A percentile compares a stretch with the other conserved stretches of the same genome.
These are phyloP conservation scores for Trichosphaerium sp. DNA, from an alignment of 78 protist species.

Conservation along the genomic window DNA sequence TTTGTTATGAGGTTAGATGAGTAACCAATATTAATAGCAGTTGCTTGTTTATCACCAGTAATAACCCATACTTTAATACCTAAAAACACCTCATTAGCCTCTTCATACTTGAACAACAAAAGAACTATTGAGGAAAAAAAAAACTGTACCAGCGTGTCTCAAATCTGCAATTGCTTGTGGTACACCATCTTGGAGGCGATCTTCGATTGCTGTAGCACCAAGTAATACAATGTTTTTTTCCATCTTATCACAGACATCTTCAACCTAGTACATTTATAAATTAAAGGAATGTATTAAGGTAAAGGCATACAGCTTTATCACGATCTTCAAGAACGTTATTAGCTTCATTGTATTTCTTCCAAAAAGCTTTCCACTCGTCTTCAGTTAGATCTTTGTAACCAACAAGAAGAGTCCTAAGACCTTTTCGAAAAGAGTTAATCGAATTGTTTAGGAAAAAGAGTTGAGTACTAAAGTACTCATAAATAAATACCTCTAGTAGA, in stretches of 20 bases:
- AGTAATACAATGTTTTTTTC: slow-evolving; percentile 41
- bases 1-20: slow-evolving; percentile 42
- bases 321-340: neutral
- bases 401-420: slow-evolving; percentile 71
- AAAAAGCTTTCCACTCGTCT: slow-evolving; percentile 17
- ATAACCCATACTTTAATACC: slow-evolving; percentile 77
- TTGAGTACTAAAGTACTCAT: too few relatives aligned
- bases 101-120: too few relatives aligned
- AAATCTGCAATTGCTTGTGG: slow-evolving; percentile 55
- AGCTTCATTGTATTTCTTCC: neutral
- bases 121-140: neutral
- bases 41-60: slow-evolving; percentile 81
- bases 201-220: slow-evolving; percentile 80
- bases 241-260: slow-evolving; percentile 4
- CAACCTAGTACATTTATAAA: slow-evolving; percentile 9
- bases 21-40: slow-evolving; percentile 74
- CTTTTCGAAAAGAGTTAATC: too few relatives aligned
- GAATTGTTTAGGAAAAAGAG: too few relatives aligned
- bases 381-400: slow-evolving; percentile 38
- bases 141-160: slow-evolving; percentile 1
- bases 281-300: neutral
- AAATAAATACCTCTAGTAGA: too few relatives aligned
- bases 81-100: neutral
- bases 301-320: slow-evolving; percentile 9
- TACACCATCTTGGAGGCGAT: slow-evolving; percentile 69